Percentiles rank a stretch among this genome's conserved stretches.
phyloP scores from a whole-genome alignment of 2,329 filamentous ascomycete species.

The Stachybotrys echinatus region DNA sequence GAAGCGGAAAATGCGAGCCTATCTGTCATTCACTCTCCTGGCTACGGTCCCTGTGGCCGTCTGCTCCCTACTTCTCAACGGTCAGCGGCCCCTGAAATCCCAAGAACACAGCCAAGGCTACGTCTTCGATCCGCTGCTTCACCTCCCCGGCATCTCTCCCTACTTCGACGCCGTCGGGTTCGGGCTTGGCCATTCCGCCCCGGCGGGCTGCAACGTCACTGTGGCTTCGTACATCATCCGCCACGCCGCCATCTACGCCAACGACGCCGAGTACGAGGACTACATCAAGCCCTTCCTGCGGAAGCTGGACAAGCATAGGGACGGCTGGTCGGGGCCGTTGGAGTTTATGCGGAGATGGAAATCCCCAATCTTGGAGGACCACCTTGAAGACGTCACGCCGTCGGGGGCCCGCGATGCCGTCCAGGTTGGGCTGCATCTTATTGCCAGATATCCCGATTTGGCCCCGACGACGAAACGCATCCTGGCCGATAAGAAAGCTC shows the following conservation, averaged over 20 bases:
- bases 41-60: not conserved
- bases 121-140: slow-evolving; percentile 1
- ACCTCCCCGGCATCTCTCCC: not conserved
- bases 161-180: not conserved
- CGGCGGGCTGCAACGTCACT: slow-evolving; percentile 43
- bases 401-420: slow-evolving; percentile 57
- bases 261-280: slow-evolving; percentile 52
- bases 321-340: slow-evolving; percentile 54
- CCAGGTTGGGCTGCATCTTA: slow-evolving; percentile 52
- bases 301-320: slow-evolving; percentile 54
- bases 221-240: slow-evolving; percentile 51
- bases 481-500: slow-evolving; percentile 47
- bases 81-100: slow-evolving; percentile 10
- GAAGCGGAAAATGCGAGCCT: too few species aligned
- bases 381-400: slow-evolving; percentile 54
- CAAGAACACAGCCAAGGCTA: slow-evolving; percentile 13
- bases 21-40: too few species aligned
- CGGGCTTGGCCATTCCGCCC: slow-evolving; percentile 18
- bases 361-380: slow-evolving; percentile 50
- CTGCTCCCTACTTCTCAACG: not conserved
- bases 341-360: slow-evolving; percentile 53
- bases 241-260: slow-evolving; percentile 57
- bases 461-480: slow-evolving; percentile 14
- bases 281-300: slow-evolving; percentile 51
- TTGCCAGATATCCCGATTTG: slow-evolving; percentile 52